Evolutionary conservation across 805 yeast species (phyloP), one percentile per base, ranked within the genome.

Genomic region (Komagataella pseudopastoris): DNA sequence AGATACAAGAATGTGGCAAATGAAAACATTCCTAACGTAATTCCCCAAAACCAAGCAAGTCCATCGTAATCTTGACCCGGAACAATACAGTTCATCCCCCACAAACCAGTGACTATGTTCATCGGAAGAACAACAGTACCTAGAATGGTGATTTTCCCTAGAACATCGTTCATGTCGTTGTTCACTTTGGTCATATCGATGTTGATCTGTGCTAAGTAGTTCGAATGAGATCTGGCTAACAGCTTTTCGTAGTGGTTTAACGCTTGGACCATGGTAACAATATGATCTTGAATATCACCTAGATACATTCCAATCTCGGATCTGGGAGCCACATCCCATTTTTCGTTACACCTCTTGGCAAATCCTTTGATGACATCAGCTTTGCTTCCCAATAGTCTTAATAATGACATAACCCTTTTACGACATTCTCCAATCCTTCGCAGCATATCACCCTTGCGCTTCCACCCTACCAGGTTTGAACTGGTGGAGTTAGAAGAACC

Each of bases 51-150:
- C 93, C 93, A 85, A 2, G 63, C 58, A 55, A 85, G 64, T 6
- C 80, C 75, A n/a, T 74, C 77, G 6, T 68, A 66, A 23, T 73
- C 77, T 63, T 91, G 98, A 0, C 99, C 99, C 0, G 99, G 99
- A 43, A 93, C 99, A 8, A 88, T 60, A 57, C 93, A 95, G 69
- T 93, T 93, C 99, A 93, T 93, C 52, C 99, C 99, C 98, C 98
- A 93, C 48, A 93, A 69, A 18, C 99, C 99, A 0, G 99, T 93
- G 20, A 93, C 84, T 51, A 93, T 88, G 63, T 93, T 93, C 78
- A 93, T 79, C 3, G 99, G 99, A 53, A 93, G 71, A 18, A 93
- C 96, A 52, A 93, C 88, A 0, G 98, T 88, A 76, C 98, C 99
- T 55, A 91, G 68, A 46, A 90, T 83, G 3, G 98, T 88, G 52